Evolutionary conservation across 305 asterid species (phyloP), one percentile per base, ranked within the genome.

Genomic region (Solanum chacoense): DNA sequence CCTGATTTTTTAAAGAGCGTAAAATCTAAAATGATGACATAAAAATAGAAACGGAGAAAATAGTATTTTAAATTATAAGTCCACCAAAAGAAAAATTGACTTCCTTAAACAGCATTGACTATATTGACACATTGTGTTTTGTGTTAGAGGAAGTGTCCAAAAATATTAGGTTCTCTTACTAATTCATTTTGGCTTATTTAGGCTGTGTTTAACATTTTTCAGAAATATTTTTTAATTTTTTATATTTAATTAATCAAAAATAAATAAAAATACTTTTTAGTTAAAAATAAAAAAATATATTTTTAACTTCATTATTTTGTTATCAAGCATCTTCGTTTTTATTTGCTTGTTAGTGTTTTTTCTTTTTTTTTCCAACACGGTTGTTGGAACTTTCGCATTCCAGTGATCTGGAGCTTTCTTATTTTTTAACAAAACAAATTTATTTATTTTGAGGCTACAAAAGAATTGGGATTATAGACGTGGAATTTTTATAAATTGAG

Each of bases 1-100:
- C 18, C 0, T 45, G 0, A 12, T 42, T 12, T 3, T 12, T 42
- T 4, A 4, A 42, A 38, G 0, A 14, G 3, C 8, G 0, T 45
- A 14, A 45, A 14, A 14, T 1, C 22, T 45, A 45, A 45, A 45
- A 14, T 14, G 0, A 11, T 45, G 4, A 50, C 9, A 16, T 50
- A 50, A 2, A 50, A 50, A 50, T 16, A 50, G 0, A 45, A 50
- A 16, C 1, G 2, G 4, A 50, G 4, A 6, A 13, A 6, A 16
- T 14, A 16, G 2, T 50, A 16, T 3, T 16, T 50, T 16, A 16
- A 59, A 59, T 59, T 20, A 8, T 20, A 63, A 63, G 71, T 22
- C 12, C 28, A 63, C 6, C 28, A 2, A 63, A 59, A 3, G 4
- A 63, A 22, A 22, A 63, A 8, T 63, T 8, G 71, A 63, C 71